These are phyloP conservation scores for Tolypocladium tropicale DNA, from an alignment of 2,329 filamentous ascomycete genomes.

Conservation along the genomic window DNA sequence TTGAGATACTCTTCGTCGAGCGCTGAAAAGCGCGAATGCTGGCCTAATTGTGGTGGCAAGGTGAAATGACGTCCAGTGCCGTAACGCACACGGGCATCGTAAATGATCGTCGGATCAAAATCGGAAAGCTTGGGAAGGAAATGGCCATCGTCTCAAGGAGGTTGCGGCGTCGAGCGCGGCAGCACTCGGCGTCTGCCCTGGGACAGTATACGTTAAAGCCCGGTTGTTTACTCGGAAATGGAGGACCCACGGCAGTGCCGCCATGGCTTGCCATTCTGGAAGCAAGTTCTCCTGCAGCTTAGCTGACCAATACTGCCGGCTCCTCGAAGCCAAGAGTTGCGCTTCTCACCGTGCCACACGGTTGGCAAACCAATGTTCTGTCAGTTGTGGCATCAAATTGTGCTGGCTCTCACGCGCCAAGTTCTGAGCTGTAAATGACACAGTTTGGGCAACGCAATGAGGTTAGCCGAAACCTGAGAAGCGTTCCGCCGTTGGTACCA, in stretches of 20 bases:
- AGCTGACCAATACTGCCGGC: not conserved
- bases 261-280: not conserved
- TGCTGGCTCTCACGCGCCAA: not conserved
- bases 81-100: not conserved
- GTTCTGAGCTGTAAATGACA: not conserved
- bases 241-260: not conserved
- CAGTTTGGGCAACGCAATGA: not conserved
- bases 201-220: not conserved
- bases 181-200: not conserved
- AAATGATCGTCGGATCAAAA: not conserved
- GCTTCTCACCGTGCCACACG: not conserved
- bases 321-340: not conserved
- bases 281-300: not conserved
- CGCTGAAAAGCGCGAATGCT: not conserved
- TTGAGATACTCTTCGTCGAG: no score
- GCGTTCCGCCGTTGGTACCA: not conserved
- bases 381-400: not conserved
- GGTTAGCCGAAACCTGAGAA: not conserved
- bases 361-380: no score
- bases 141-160: not conserved
- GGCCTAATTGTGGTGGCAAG: not conserved
- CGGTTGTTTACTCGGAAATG: not conserved
- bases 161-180: not conserved
- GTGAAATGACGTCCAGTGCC: not conserved
- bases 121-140: not conserved